Conservation (phyloP, 2,329 filamentous ascomycete genomes). For the Verticillium albo-atrum region DNA sequence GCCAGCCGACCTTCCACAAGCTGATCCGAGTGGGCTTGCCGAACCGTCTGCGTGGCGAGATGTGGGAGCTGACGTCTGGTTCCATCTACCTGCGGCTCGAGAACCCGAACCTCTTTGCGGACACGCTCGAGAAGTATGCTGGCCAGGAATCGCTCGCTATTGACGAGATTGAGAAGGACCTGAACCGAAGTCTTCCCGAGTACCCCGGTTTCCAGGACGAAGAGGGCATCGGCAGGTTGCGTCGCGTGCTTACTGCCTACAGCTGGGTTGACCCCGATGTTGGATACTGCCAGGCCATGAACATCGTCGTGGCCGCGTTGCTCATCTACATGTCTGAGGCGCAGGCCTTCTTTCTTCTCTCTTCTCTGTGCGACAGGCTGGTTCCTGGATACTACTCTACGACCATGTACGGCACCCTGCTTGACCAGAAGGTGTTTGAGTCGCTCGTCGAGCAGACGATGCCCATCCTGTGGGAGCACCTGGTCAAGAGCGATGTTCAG, state of each 20-base stretch:
- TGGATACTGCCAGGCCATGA: conserved; percentile 99
- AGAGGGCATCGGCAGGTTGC: conserved; percentile 85
- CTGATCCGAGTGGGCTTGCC: conserved; percentile 92
- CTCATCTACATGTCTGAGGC: conserved; percentile 97
- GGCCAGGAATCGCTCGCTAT: conserved; percentile 91
- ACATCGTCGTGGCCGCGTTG: conserved; percentile 96
- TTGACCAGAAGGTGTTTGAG: conserved; percentile 97
- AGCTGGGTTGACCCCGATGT: conserved; percentile 96
- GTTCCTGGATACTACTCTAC: conserved; percentile 97
- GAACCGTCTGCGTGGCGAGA: conserved; percentile 86
- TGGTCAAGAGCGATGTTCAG: conserved; percentile 95
- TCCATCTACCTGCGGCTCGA: conserved; percentile 85
- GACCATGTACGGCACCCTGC: conserved; percentile 96
- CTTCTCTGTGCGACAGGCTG: conserved; percentile 84
- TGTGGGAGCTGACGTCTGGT: conserved; percentile 93
- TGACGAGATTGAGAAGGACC: conserved; percentile 97
- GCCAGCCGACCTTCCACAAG: conserved; percentile 97
- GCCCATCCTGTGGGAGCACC: conserved; percentile 96
- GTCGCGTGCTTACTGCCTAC: conserved; percentile 91
- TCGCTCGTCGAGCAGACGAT: conserved; percentile 98
- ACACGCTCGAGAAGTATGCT: conserved; percentile 78
- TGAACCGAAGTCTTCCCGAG: conserved; percentile 93
- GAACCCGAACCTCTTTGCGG: conserved; percentile 75
- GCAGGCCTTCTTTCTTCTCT: conserved; percentile 93
- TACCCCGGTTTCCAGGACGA: conserved; percentile 97